A percentile compares a stretch with the other conserved stretches of the same genome.
Conservation (phyloP, 306 rosid genomes). For the Quillaja saponaria region DNA sequence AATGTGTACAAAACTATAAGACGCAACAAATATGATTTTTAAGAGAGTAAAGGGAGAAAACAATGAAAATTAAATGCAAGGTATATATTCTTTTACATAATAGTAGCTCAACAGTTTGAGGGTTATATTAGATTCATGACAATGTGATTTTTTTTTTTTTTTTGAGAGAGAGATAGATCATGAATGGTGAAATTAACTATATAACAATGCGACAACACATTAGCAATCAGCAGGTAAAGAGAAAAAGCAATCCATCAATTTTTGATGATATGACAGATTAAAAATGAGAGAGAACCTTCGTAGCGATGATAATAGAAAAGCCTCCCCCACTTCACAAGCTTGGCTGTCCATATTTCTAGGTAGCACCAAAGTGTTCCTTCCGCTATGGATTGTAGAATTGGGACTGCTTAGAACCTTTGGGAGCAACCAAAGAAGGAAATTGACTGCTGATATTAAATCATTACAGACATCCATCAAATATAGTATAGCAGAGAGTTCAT, state of each 20-base stretch:
- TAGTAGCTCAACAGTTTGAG: not conserved
- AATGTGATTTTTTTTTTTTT: no score
- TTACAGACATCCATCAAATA: constrained; percentile 73
- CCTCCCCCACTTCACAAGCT: constrained; percentile 85
- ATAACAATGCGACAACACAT: constrained; percentile 7
- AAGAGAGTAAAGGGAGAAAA: not conserved
- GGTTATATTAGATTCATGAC: not conserved
- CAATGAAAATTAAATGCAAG: not conserved
- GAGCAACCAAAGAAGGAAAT: constrained; percentile 86
- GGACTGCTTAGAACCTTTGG: constrained; percentile 72
- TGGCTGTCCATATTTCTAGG: constrained; percentile 79
- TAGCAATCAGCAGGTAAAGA: not conserved
- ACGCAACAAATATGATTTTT: not conserved
- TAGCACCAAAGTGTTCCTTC: constrained; percentile 59
- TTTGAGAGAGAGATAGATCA: no score
- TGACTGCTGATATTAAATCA: constrained; percentile 77
- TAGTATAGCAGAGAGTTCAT: constrained; percentile 74
- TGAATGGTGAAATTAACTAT: not conserved
- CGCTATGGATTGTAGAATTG: constrained; percentile 65
- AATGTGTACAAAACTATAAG: not conserved
- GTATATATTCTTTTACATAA: not conserved
- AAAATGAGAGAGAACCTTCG: constrained; percentile 58
- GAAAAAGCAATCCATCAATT: not conserved
- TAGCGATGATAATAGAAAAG: constrained; percentile 79
- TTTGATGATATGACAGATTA: not conserved